A percentile compares a stretch with the other conserved stretches of the same genome.
phyloP scores from a whole-genome alignment of 768 basidiomycete species.

The Porphyrellus cyaneotinctus region DNA sequence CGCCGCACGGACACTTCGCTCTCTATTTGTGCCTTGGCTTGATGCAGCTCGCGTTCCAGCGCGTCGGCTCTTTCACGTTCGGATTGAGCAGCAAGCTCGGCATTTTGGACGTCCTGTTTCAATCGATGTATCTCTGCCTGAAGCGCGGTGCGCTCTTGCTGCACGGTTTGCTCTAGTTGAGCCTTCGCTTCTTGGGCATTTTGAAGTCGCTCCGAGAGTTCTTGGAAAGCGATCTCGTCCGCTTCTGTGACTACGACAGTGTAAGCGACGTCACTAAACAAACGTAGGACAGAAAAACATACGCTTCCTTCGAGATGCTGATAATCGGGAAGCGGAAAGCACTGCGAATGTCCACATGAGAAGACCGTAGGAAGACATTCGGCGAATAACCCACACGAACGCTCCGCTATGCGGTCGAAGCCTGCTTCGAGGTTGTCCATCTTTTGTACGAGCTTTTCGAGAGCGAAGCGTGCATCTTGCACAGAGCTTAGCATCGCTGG shows the following conservation, averaged over 20 bases:
- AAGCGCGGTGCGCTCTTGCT: slow-evolving; percentile 53
- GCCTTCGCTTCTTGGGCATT: slow-evolving; percentile 52
- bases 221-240: slow-evolving; percentile 72
- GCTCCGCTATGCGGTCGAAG: slow-evolving; percentile 84
- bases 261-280: slow-evolving; percentile 6
- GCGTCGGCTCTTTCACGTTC: slow-evolving; percentile 53
- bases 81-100: slow-evolving; percentile 33
- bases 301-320: slow-evolving; percentile 69
- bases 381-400: slow-evolving; percentile 56
- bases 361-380: not conserved
- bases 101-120: slow-evolving; percentile 39
- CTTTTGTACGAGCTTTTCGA: slow-evolving; percentile 68
- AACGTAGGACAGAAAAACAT: slow-evolving; percentile 29
- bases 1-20: slow-evolving; percentile 57
- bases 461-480: slow-evolving; percentile 51
- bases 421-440: slow-evolving; percentile 79
- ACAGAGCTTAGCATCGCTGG: slow-evolving; percentile 51
- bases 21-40: slow-evolving; percentile 59
- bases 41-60: slow-evolving; percentile 62
- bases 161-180: slow-evolving; percentile 53
- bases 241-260: slow-evolving; percentile 55
- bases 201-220: slow-evolving; percentile 65
- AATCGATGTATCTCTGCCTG: slow-evolving; percentile 57
- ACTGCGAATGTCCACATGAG: slow-evolving; percentile 41
- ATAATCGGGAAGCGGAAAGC: slow-evolving; percentile 69